These are phyloP conservation scores for Ophiostoma australiae DNA, from an alignment of 2,329 filamentous ascomycete species.

Conservation along the genomic window DNA sequence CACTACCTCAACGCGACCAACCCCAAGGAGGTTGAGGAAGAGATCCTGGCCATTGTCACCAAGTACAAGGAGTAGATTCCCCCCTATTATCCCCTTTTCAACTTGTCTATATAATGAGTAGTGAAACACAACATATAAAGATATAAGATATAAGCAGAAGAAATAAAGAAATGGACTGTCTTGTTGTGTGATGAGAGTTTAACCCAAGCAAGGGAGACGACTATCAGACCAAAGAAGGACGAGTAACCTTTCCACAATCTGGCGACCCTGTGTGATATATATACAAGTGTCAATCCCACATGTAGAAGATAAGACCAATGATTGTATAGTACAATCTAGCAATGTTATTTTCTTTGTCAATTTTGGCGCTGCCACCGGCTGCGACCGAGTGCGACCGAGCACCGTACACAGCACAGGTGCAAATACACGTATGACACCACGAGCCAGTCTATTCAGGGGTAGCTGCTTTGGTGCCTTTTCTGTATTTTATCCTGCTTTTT, in stretches of 20 bases:
- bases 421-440: neutral
- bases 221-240: neutral
- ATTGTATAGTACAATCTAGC: neutral
- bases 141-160: neutral
- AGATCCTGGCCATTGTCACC: constrained; percentile 35
- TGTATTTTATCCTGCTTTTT: neutral
- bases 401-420: neutral
- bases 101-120: neutral
- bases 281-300: neutral
- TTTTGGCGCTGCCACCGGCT: neutral
- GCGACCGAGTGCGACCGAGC: neutral
- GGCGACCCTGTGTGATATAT: neutral
- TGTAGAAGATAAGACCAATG: neutral
- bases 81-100: neutral
- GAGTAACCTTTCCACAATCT: neutral
- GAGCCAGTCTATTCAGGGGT: constrained; percentile 4
- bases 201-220: neutral
- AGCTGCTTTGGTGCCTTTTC: neutral
- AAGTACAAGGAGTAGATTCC: constrained; percentile 18
- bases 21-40: constrained; percentile 40
- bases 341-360: neutral
- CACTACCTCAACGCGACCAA: constrained; percentile 45
- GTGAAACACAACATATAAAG: neutral
- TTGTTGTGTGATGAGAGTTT: neutral
- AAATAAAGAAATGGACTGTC: neutral